Base-by-base conservation (phyloP, 1,284 basidiomycete species). In the Ceratobasidium sp. region DNA sequence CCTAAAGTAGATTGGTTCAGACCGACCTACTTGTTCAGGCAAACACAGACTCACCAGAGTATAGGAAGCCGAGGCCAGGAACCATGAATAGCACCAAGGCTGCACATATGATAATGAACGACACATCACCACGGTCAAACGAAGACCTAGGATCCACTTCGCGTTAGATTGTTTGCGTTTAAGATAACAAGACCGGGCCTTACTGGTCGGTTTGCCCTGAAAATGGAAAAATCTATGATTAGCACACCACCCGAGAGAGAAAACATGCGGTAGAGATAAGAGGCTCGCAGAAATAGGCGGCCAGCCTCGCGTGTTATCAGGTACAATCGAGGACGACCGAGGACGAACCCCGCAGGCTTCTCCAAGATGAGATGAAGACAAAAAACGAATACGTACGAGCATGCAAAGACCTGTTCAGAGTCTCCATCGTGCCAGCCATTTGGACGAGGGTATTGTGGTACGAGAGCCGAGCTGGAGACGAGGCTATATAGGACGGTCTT, bases 21-120 rank as follows among this genome's bases (percentile, higher is more conserved):
- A 55, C 79, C 0, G 85, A 84, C 2, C 57, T 8, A 74, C 85
- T 86, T 76, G 85, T 85, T 46, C 32, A 26, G 34, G 14, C 14
- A 12, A 85, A 67, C 93, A 88, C 14, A 95, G 85, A 45, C 65
- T 69, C 34, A 74, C 94, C 94, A 48, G 94, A 94, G 81, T 97
- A 97, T 34, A 96, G 88, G 83, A 95, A 96, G 1, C 88, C 89
- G 41, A 92, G 84, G 16, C 92, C 89, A 72, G 91, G 89, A 76
- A 93, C 84, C 90, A 92, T 93, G 80, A 93, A 88, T 75, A 85
- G 48, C 39, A 77, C 73, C 45, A 96, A 87, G 14, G 90, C 91
- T 12, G 91, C 92, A 73, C 90, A 89, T 26, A 92, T 83, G 30
- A 93, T 86, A 73, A 96, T 88, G 80, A 92, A 93, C 12, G 89